Percentiles rank a stretch among this genome's conserved stretches.
phyloP scores from a whole-genome alignment of 139 green algal genomes.

The Auxenochlorella pyrenoidosa region DNA sequence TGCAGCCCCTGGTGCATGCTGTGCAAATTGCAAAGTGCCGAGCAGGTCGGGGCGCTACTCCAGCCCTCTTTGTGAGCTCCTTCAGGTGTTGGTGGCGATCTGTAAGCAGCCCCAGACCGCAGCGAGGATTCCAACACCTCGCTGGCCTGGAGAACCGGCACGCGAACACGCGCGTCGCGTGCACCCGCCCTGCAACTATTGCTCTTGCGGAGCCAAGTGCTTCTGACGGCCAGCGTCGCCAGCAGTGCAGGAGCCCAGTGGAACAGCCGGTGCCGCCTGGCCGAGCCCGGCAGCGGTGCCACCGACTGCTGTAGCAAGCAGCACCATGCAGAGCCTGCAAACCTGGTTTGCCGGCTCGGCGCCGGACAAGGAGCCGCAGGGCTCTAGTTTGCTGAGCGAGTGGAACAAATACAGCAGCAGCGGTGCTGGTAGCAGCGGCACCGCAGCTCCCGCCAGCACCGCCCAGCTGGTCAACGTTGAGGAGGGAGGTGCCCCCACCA shows the following conservation, averaged over 20 bases:
- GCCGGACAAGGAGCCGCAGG: slow-evolving; percentile 39
- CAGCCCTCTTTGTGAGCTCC: no score
- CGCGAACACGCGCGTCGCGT: no score
- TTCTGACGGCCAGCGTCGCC: background rate
- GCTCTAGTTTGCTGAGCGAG: slow-evolving; percentile 51
- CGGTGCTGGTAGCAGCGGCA: background rate
- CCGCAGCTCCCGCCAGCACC: background rate
- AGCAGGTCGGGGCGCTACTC: no score
- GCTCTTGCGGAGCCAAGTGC: background rate
- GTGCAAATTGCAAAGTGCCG: no score
- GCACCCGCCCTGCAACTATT: no score
- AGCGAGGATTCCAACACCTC: no score
- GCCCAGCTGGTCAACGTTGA: slow-evolving; percentile 42
- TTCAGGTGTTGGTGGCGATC: no score
- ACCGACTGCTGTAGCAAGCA: background rate
- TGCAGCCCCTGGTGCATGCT: background rate
- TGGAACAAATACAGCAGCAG: slow-evolving; percentile 59
- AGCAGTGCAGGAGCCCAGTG: background rate
- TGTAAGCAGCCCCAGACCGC: no score
- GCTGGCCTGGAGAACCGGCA: no score
- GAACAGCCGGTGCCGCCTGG: no score
- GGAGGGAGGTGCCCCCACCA: slow-evolving; percentile 30
- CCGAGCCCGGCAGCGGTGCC: no score
- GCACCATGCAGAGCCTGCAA: slow-evolving; percentile 37
- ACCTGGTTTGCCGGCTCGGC: slow-evolving; percentile 33